Evolutionary conservation across 225 moss, liverwort and hornwort genomes (phyloP).

Genomic region (Marchantia paleacea): DNA sequence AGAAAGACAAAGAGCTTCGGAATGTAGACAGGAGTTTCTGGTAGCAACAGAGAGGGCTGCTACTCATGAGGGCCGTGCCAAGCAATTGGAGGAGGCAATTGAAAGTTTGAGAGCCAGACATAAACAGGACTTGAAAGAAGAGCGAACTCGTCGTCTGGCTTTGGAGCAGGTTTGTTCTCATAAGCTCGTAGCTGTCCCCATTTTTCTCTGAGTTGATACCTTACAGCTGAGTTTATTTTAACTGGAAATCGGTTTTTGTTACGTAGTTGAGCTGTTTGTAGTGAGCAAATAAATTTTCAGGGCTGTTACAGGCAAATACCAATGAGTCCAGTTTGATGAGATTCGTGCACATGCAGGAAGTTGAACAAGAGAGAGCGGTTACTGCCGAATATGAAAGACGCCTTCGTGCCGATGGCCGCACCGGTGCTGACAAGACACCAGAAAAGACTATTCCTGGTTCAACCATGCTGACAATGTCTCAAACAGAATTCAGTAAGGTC

Average conservation of each 20-base stretch:
- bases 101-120: constrained; percentile 58
- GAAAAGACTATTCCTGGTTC: constrained; percentile 33
- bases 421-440: constrained; percentile 66
- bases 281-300: too few species aligned
- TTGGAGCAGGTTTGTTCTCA: constrained; percentile 72
- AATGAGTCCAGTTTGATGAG: not conserved
- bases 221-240: too few species aligned
- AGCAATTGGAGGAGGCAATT: constrained; percentile 87
- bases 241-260: too few species aligned
- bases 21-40: constrained; percentile 89
- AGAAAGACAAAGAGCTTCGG: constrained; percentile 92
- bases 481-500: constrained; percentile 63
- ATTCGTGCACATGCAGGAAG: constrained; percentile 54
- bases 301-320: too few species aligned
- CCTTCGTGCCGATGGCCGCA: constrained; percentile 77
- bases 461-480: constrained; percentile 51
- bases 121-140: constrained; percentile 74
- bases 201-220: too few species aligned
- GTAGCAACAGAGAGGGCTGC: constrained; percentile 75
- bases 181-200: not conserved
- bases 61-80: constrained; percentile 84
- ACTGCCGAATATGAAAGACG: constrained; percentile 94
- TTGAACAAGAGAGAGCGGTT: constrained; percentile 79
- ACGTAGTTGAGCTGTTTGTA: too few species aligned
- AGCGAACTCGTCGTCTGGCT: constrained; percentile 79